A percentile compares a stretch with the other conserved stretches of the same genome.
Conservation (phyloP, 1,284 basidiomycete genomes). For the Austropuccinia psidii region DNA sequence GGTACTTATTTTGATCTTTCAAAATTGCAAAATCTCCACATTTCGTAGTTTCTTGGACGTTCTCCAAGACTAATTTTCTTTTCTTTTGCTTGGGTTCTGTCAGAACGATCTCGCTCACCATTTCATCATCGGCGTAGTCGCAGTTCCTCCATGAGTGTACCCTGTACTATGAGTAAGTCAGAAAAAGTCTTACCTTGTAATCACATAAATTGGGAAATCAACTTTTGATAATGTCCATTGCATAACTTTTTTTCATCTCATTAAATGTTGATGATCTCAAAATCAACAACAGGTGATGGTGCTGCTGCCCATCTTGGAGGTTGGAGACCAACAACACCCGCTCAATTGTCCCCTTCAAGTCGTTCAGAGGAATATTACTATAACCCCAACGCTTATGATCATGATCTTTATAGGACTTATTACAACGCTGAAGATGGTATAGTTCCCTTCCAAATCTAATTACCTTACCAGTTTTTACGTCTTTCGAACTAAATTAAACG, state of each 20-base stretch:
- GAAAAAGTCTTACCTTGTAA: not conserved
- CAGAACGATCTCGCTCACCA: slow-evolving; percentile 29
- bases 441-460: not conserved
- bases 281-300: slow-evolving; percentile 20
- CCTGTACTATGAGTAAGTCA: slow-evolving; percentile 3
- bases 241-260: not conserved
- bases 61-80: too few species aligned
- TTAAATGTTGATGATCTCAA: slow-evolving; percentile 22
- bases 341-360: slow-evolving; percentile 1
- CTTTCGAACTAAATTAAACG: not conserved
- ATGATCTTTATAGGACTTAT: slow-evolving; percentile 29
- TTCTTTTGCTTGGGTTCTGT: too few species aligned
- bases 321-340: slow-evolving; percentile 31
- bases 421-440: slow-evolving; percentile 35
- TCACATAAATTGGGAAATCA: not conserved
- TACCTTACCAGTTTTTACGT: not conserved
- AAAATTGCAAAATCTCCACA: too few species aligned
- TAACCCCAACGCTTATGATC: slow-evolving; percentile 35
- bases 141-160: slow-evolving; percentile 12
- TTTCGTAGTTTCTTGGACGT: too few species aligned
- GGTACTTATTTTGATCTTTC: too few species aligned
- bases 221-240: not conserved
- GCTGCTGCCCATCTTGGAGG: slow-evolving; percentile 14
- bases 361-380: slow-evolving; percentile 19
- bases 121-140: slow-evolving; percentile 6